A percentile compares a stretch with the other conserved stretches of the same genome.
These are phyloP conservation scores for Candida dajiaensis DNA, from an alignment of 805 yeast species.

Conservation along the genomic window DNA sequence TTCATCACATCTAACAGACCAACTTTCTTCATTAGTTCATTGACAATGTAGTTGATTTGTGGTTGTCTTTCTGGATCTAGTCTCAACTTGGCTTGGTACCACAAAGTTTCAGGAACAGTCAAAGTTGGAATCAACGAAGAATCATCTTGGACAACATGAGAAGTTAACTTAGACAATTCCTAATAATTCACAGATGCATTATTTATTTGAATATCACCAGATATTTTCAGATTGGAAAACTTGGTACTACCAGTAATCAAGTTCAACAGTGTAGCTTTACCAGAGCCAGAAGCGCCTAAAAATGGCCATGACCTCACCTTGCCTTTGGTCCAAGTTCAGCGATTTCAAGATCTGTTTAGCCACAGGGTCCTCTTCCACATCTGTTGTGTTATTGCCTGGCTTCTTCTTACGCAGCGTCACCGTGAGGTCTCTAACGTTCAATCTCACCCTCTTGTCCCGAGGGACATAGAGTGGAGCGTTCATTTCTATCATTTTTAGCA, in stretches of 20 bases:
- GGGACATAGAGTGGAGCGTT: constrained; percentile 1
- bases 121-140: constrained; percentile 61
- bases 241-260: constrained; percentile 50
- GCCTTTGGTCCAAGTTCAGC: constrained; percentile 52
- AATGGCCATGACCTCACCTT: constrained; percentile 67
- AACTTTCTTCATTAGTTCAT: constrained; percentile 52
- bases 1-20: constrained; percentile 44
- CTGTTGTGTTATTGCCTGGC: not conserved
- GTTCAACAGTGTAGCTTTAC: constrained; percentile 65
- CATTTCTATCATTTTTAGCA: not conserved
- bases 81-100: constrained; percentile 65
- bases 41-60: constrained; percentile 43
- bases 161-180: constrained; percentile 37
- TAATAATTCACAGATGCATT: constrained; percentile 28
- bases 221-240: constrained; percentile 19
- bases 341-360: constrained; percentile 37
- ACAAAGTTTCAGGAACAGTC: constrained; percentile 73
- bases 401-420: constrained; percentile 6
- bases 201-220: constrained; percentile 44
- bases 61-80: constrained; percentile 39
- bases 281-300: constrained; percentile 84
- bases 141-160: constrained; percentile 82
- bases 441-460: constrained; percentile 3
- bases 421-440: constrained; percentile 9
- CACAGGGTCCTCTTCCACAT: not conserved